Percentiles rank a stretch among this genome's conserved stretches.
Evolutionary conservation across 495 filamentous ascomycete genomes (phyloP).

Genomic region (Penicillium salamii): DNA sequence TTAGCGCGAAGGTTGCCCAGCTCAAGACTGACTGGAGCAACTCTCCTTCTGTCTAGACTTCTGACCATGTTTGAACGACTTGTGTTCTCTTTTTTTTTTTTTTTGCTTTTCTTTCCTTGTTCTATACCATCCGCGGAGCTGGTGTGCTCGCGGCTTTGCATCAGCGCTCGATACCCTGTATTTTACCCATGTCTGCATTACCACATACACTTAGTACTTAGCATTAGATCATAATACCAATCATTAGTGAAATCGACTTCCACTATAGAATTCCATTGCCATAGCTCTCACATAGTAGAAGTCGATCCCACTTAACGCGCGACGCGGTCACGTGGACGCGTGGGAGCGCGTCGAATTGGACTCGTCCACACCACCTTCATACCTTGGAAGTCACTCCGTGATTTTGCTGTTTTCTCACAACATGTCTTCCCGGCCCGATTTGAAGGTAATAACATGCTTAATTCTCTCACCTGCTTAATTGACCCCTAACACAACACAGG

Average conservation of each 20-base stretch:
- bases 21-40: constrained; percentile 35
- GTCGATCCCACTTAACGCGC: constrained; percentile 28
- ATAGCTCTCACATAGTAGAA: neutral
- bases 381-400: constrained; percentile 2
- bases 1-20: constrained; percentile 33
- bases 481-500: constrained; percentile 42
- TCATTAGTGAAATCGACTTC: neutral
- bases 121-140: constrained; percentile 28
- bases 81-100: constrained; percentile 5
- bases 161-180: constrained; percentile 37
- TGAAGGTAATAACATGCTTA: no score
- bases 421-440: constrained; percentile 89
- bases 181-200: constrained; percentile 13
- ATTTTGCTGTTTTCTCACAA: constrained; percentile 29
- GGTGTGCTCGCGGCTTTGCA: constrained; percentile 29
- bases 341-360: constrained; percentile 19
- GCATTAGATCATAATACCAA: constrained; percentile 18
- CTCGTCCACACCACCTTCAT: constrained; percentile 10
- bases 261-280: no score
- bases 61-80: constrained; percentile 14
- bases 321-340: constrained; percentile 35
- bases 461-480: no score
- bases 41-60: constrained; percentile 7
- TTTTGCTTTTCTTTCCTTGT: constrained; percentile 20
- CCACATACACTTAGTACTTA: constrained; percentile 7